phyloP scores from a whole-genome alignment of 176 grass and related monocot genomes.

The Thinopyrum elongatum region DNA sequence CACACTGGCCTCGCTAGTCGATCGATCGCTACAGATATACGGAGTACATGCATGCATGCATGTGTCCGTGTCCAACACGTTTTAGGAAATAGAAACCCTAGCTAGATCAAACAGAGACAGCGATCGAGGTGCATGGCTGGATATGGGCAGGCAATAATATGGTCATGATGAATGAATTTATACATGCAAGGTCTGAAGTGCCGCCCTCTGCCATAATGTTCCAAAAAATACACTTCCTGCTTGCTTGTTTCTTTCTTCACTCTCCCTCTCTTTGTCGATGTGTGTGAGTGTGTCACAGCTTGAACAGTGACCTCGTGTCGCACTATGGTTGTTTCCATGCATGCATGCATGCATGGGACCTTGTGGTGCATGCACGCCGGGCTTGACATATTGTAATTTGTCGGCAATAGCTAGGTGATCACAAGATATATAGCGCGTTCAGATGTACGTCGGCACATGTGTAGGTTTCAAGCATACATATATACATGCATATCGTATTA shows the following conservation, averaged over 20 bases:
- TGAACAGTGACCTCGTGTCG: background rate
- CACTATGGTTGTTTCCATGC: background rate
- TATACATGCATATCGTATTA: too few species aligned
- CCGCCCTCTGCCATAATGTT: background rate
- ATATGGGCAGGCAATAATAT: constrained; percentile 12
- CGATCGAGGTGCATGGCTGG: background rate
- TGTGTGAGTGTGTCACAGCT: background rate
- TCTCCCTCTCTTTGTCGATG: background rate
- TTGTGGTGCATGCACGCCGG: background rate
- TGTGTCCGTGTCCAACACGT: background rate
- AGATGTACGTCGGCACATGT: background rate
- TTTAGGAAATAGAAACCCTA: background rate
- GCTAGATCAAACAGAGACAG: background rate
- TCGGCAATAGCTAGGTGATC: background rate
- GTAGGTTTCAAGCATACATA: too few species aligned
- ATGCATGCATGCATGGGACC: background rate
- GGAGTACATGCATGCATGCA: background rate
- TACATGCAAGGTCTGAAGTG: background rate
- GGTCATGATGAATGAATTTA: constrained; percentile 14
- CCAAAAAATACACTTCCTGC: background rate
- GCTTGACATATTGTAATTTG: background rate
- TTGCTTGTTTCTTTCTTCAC: background rate
- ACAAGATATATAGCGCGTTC: background rate
- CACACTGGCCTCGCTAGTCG: background rate
- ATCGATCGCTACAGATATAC: background rate